phyloP scores from a whole-genome alignment of 805 yeast species.

The Priceomyces melissophilus region DNA sequence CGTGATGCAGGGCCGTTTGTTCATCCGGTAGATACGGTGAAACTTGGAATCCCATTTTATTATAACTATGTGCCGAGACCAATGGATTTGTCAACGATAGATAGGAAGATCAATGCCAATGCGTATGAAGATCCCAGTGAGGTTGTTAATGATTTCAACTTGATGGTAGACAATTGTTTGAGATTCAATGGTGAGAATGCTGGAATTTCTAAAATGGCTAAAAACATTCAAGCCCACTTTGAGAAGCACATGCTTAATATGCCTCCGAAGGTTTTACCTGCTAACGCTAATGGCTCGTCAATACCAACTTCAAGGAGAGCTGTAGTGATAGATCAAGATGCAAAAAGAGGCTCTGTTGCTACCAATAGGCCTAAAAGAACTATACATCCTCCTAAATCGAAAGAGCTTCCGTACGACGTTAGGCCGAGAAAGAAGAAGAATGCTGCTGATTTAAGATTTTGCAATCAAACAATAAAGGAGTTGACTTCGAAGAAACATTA shows the following conservation, averaged over 20 bases:
- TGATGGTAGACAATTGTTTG: conserved; percentile 80
- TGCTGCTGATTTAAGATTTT: conserved; percentile 85
- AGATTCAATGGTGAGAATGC: conserved; percentile 83
- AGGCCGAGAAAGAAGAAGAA: conserved; percentile 89
- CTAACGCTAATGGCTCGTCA: conserved; percentile 13
- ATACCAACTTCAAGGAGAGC: conserved; percentile 13
- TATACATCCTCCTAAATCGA: conserved; percentile 94
- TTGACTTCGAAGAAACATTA: conserved; percentile 79
- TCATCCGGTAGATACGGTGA: conserved; percentile 85
- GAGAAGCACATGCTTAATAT: conserved; percentile 89
- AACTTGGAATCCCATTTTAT: conserved; percentile 86
- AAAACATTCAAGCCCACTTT: conserved; percentile 84
- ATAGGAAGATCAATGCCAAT: conserved; percentile 64
- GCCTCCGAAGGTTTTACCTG: conserved; percentile 57
- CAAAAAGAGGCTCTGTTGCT: conserved; percentile 52
- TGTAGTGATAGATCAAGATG: conserved; percentile 13
- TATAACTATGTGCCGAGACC: conserved; percentile 80
- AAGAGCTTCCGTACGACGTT: conserved; percentile 86
- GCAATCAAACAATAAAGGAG: conserved; percentile 79
- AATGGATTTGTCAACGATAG: conserved; percentile 92
- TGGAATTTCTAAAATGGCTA: conserved; percentile 86
- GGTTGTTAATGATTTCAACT: conserved; percentile 72
- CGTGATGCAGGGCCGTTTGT: conserved; percentile 91
- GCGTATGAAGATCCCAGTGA: conserved; percentile 72
- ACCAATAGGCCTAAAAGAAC: conserved; percentile 92